Evolutionary conservation across 345 rosid species (phyloP).

Genomic region (Mallotus nudiflorus): DNA sequence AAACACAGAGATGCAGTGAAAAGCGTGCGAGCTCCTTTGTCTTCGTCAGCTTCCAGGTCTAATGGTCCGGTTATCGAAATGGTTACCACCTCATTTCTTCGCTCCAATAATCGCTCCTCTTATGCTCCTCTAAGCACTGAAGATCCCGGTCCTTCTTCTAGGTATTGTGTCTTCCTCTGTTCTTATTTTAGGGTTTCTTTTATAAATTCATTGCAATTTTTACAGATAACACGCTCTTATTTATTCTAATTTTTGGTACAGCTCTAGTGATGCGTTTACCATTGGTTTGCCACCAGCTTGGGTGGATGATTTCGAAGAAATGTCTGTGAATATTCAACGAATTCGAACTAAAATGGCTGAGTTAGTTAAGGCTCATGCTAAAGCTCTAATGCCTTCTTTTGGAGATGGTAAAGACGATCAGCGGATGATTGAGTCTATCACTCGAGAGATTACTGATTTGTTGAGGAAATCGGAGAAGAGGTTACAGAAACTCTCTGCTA

Average conservation of each 20-base stretch:
- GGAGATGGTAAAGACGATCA: constrained; percentile 97
- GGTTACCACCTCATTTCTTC: constrained; percentile 69
- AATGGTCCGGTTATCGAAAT: constrained; percentile 82
- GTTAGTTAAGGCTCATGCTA: constrained; percentile 81
- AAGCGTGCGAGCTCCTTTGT: constrained; percentile 14
- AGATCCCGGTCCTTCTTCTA: constrained; percentile 76
- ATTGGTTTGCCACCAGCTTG: constrained; percentile 89
- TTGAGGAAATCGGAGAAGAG: constrained; percentile 82
- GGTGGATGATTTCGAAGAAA: constrained; percentile 93
- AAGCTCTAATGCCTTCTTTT: constrained; percentile 94
- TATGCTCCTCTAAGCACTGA: constrained; percentile 88
- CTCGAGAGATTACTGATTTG: constrained; percentile 69
- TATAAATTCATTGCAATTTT: too few species aligned
- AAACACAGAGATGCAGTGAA: constrained; percentile 25
- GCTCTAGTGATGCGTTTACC: constrained; percentile 60
- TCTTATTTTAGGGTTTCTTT: not conserved
- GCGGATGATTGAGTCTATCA: constrained; percentile 64
- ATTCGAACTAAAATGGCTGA: constrained; percentile 70
- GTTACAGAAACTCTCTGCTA: constrained; percentile 62
- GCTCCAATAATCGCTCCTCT: constrained; percentile 46
- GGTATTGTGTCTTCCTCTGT: constrained; percentile 36
- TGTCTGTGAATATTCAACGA: constrained; percentile 67
- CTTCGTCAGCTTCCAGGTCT: constrained; percentile 10
- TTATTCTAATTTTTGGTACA: constrained; percentile 31
- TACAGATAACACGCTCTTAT: too few species aligned